Evolutionary conservation across 75 land plant species (phyloP).

Genomic region (Pinus albicaulis): DNA sequence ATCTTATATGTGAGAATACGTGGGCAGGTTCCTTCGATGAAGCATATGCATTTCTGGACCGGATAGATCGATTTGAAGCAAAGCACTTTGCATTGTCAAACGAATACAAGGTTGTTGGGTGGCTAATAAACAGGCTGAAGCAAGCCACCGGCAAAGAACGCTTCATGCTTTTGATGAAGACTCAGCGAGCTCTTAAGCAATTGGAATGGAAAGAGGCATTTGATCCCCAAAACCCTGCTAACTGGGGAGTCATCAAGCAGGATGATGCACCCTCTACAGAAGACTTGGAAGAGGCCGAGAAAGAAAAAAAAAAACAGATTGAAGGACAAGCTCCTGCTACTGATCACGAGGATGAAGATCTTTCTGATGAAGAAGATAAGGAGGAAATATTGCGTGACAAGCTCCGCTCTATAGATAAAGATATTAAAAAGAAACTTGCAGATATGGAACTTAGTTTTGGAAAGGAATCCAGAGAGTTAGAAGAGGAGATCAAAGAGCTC

Average conservation of each 20-base stretch:
- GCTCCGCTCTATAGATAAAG: slow-evolving; percentile 54
- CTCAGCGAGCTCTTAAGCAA: slow-evolving; percentile 59
- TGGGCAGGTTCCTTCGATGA: slow-evolving; percentile 56
- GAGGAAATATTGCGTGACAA: slow-evolving; percentile 47
- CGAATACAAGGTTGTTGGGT: slow-evolving; percentile 71
- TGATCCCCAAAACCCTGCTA: slow-evolving; percentile 67
- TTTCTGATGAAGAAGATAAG: slow-evolving; percentile 40
- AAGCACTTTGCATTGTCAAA: slow-evolving; percentile 33
- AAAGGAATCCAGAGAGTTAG: slow-evolving; percentile 52
- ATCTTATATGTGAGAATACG: neutral
- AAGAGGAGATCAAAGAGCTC: slow-evolving; percentile 62
- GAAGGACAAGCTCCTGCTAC: slow-evolving; percentile 15
- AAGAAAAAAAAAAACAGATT: slow-evolving; percentile 17
- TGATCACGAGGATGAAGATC: slow-evolving; percentile 41
- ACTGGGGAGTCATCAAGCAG: slow-evolving; percentile 45
- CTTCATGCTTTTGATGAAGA: slow-evolving; percentile 55
- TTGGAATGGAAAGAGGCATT: slow-evolving; percentile 46
- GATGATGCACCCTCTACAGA: slow-evolving; percentile 28
- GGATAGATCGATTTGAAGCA: slow-evolving; percentile 54
- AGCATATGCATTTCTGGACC: slow-evolving; percentile 47
- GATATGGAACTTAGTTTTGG: slow-evolving; percentile 63
- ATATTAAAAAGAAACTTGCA: slow-evolving; percentile 57
- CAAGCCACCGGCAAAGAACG: slow-evolving; percentile 61
- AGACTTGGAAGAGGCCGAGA: slow-evolving; percentile 13
- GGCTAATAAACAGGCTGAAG: slow-evolving; percentile 58